These are phyloP conservation scores for Paulownia fortunei DNA, from an alignment of 257 asterid species.

Conservation along the genomic window DNA sequence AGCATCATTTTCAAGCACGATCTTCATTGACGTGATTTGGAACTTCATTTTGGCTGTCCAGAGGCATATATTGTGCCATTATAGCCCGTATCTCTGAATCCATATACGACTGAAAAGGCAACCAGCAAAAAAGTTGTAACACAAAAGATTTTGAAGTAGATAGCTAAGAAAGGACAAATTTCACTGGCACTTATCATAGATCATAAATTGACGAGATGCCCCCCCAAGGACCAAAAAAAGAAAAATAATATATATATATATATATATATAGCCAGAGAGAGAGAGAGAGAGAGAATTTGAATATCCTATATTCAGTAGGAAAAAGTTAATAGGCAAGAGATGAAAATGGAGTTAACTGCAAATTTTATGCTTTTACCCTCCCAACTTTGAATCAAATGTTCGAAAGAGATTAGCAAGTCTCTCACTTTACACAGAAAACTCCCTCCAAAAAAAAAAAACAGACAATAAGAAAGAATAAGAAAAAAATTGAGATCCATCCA, in stretches of 20 bases:
- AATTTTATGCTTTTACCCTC: neutral
- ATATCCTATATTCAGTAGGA: neutral
- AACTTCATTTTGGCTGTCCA: constrained; percentile 79
- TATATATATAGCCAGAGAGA: too few relatives aligned
- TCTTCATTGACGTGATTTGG: constrained; percentile 59
- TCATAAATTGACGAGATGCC: too few relatives aligned
- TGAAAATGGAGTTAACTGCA: neutral
- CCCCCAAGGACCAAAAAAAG: too few relatives aligned
- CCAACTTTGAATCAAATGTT: neutral
- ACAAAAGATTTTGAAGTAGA: neutral
- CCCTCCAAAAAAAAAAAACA: too few relatives aligned
- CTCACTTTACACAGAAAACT: neutral
- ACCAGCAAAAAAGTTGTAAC: neutral
- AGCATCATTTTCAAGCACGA: constrained; percentile 54
- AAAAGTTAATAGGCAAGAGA: neutral
- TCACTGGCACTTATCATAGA: neutral
- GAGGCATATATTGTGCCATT: constrained; percentile 97
- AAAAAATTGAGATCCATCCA: too few relatives aligned
- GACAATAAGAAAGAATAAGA: too few relatives aligned
- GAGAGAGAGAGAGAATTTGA: too few relatives aligned
- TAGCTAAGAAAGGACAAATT: neutral
- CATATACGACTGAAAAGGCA: constrained; percentile 75
- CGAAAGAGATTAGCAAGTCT: neutral
- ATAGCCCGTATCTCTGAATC: constrained; percentile 94
- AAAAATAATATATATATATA: too few relatives aligned